phyloP scores from a whole-genome alignment of 2,329 filamentous ascomycete species.

The Scedosporium boydii region DNA sequence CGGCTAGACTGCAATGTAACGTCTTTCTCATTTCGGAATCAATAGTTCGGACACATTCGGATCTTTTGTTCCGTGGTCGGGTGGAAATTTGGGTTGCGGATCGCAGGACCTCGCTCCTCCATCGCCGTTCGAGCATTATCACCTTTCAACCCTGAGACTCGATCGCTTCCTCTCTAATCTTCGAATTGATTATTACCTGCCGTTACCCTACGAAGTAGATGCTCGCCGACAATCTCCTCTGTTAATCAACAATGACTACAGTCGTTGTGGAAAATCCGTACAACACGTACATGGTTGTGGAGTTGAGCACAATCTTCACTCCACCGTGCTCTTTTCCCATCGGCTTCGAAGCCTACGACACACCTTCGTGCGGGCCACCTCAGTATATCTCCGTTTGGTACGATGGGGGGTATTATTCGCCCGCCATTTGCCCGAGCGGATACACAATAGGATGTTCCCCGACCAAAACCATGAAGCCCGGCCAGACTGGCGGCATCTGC shows the following conservation, averaged over 20 bases:
- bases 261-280: background rate
- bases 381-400: slow-evolving; percentile 5
- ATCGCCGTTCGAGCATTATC: too few relatives aligned
- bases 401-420: slow-evolving; percentile 5
- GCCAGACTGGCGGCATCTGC: slow-evolving; percentile 2
- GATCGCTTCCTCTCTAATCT: too few relatives aligned
- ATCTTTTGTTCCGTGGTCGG: too few relatives aligned
- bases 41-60: too few relatives aligned
- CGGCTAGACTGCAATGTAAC: too few relatives aligned
- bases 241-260: background rate
- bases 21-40: too few relatives aligned
- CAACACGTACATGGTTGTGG: slow-evolving; percentile 6
- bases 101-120: too few relatives aligned
- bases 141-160: too few relatives aligned
- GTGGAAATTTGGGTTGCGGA: too few relatives aligned
- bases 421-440: slow-evolving; percentile 4
- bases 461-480: background rate
- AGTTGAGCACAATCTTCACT: slow-evolving; percentile 2
- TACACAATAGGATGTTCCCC: slow-evolving; percentile 3
- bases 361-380: background rate
- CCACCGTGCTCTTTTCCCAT: background rate
- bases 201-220: too few relatives aligned
- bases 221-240: too few relatives aligned
- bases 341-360: slow-evolving; percentile 2
- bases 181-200: too few relatives aligned